phyloP scores from a whole-genome alignment of 2,329 filamentous ascomycete species.

The Apiospora koreana region DNA sequence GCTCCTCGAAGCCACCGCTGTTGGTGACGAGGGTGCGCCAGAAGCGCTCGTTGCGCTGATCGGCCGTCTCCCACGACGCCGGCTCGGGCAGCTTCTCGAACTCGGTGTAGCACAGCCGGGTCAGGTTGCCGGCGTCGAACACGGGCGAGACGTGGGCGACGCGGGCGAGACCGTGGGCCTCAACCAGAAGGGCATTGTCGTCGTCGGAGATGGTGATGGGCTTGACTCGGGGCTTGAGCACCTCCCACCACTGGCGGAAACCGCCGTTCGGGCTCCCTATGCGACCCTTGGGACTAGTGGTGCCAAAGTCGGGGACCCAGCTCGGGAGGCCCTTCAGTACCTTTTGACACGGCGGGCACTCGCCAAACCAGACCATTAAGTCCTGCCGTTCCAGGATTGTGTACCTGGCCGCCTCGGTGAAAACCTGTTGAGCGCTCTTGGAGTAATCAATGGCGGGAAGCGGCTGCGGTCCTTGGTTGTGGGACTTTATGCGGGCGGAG shows the following conservation, averaged over 20 bases:
- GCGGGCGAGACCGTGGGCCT: conserved; percentile 22
- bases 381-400: conserved; percentile 25
- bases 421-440: conserved; percentile 22
- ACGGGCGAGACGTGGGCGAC: conserved; percentile 22
- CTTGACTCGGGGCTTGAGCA: conserved; percentile 15
- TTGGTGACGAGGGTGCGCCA: conserved; percentile 25
- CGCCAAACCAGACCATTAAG: conserved; percentile 20
- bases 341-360: conserved; percentile 21
- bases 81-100: conserved; percentile 15
- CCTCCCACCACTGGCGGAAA: conserved; percentile 21
- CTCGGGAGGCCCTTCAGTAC: conserved; percentile 21
- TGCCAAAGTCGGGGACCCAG: conserved; percentile 27
- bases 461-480: conserved; percentile 20
- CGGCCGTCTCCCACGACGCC: conserved; percentile 10
- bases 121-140: conserved; percentile 23
- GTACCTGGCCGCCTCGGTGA: conserved; percentile 24
- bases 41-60: conserved; percentile 19
- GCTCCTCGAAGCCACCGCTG: conserved; percentile 3
- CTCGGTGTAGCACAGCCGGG: conserved; percentile 20
- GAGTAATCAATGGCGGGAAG: conserved; percentile 24
- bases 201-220: conserved; percentile 18
- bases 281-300: neutral
- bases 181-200: conserved; percentile 18
- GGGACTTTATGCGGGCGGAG: conserved; percentile 17
- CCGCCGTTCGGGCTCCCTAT: conserved; percentile 13